Base-by-base conservation (phyloP, 2,329 filamentous ascomycete genomes). In the Fusarium sp. region DNA sequence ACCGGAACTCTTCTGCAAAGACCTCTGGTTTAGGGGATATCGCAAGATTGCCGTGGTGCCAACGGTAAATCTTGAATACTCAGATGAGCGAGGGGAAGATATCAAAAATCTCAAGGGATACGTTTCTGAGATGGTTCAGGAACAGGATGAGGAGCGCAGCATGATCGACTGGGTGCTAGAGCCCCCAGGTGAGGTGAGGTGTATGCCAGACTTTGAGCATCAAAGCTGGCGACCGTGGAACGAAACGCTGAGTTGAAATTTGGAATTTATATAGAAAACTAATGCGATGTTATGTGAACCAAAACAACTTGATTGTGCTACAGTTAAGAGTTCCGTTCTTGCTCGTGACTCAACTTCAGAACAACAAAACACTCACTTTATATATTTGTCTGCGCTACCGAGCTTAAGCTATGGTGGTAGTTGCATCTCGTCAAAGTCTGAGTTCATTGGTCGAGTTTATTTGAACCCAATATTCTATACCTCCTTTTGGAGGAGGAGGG, bases 21-120 rank as follows among this genome's bases (percentile, higher is more conserved):
- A 91, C 70, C 65, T 91, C 73, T 91, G 89, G 87, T 82, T 75
- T 16, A 71, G 77, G 6, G 87, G 87, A 3, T 84, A 84, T 67
- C 83, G 85, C 14, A 88, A 84, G 73, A 88, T 91, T 69, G 88
- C 89, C 0, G 87, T 89, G 1, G 83, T 91, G 11, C 89, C 89
- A 0, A 84, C 83, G 4, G 85, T 91, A 4, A 90, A 89, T 71
- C 78, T 91, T 3, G 88, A 86, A 67, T 90, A 91, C 74, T 84
- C 84, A 5, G 81, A 89, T 69, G 82, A 85, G 2, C 80, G 80
- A 2, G 86, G 82, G 1, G 79, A 74, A 52, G 79, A 79, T 64
- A 85, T 89, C 34, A 91, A 90, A 78, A 73, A 80, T 6, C 67
- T 82, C 3, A 89, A 88, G 76, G 89, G 89, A 0, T 89, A 85